These are phyloP conservation scores for Peronospora farinosa DNA, from an alignment of 352 stramenopile species.

Conservation along the genomic window DNA sequence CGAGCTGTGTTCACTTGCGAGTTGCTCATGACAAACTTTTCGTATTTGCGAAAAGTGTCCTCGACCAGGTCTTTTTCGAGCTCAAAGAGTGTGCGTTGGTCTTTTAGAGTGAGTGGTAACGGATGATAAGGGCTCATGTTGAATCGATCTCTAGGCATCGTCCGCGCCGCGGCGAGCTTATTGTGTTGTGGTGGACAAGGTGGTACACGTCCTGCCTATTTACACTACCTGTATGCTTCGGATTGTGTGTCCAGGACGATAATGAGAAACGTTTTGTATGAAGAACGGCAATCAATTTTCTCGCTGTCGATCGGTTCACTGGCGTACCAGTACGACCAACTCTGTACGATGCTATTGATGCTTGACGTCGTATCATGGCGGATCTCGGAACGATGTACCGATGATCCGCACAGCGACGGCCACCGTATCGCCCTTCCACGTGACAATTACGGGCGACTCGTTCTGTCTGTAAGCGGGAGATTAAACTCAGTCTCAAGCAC, in stretches of 20 bases:
- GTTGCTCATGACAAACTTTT: slow-evolving; percentile 15
- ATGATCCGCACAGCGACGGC: slow-evolving; percentile 5
- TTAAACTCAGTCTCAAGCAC: neutral
- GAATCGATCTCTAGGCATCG: slow-evolving; percentile 30
- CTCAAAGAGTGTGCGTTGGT: slow-evolving; percentile 1
- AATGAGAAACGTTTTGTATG: slow-evolving; percentile 14
- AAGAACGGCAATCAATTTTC: slow-evolving; percentile 2
- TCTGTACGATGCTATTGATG: slow-evolving; percentile 2
- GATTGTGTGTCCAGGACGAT: slow-evolving; percentile 4
- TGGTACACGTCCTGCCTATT: slow-evolving; percentile 4
- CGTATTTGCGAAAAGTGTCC: slow-evolving; percentile 24
- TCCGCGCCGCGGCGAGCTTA: slow-evolving; percentile 13
- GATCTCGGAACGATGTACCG: neutral
- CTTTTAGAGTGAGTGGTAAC: neutral
- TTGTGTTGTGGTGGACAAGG: slow-evolving; percentile 28
- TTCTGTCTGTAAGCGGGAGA: neutral
- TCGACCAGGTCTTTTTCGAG: slow-evolving; percentile 16
- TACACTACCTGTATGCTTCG: neutral
- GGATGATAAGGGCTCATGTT: slow-evolving; percentile 19
- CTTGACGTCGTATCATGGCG: neutral
- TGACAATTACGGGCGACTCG: slow-evolving; percentile 15
- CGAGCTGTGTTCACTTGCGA: slow-evolving; percentile 12
- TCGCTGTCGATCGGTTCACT: slow-evolving; percentile 12
- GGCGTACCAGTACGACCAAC: slow-evolving; percentile 15
- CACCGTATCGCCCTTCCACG: slow-evolving; percentile 10